Base-by-base conservation (phyloP, 257 asterid species). In the Solanum medicagineum region DNA sequence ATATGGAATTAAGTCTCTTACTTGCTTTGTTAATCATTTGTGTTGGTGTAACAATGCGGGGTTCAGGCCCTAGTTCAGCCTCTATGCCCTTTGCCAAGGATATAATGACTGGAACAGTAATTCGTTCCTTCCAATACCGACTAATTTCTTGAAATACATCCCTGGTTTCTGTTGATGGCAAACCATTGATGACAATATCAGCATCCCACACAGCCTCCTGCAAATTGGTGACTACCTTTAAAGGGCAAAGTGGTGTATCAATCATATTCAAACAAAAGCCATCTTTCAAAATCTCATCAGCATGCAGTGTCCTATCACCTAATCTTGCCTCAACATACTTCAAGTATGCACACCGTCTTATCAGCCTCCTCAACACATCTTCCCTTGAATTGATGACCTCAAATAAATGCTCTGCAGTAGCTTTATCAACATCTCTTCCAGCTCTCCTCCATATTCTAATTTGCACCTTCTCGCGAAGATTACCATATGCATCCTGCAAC, bases 201-300 rank as follows among this genome's bases (percentile, higher is more conserved):
- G 97, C 98, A 85, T 95, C 98, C 98, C 98, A 95, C 86, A 94
- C 95, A 19, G 98, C 98, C 88, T 95, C 98, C 88, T 95, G 98
- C 92, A 95, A 91, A 88, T 95, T 95, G 4, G 97, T 95, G 86
- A 95, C 98, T 24, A 95, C 98, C 88, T 95, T 95, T 90, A 94
- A 86, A 1, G 98, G 98, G 74, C 98, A 95, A 82, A 95, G 94
- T 2, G 98, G 98, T 0, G 98, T 94, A 44, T 95, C 98, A 13
- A 95, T 92, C 98, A 95, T 95, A 88, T 95, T 95, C 86, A 92
- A 87, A 84, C 98, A 95, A 79, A 95, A 95, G 5, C 98, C 98
- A 51, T 95, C 98, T 86, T 94, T 94, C 85, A 94, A 80, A 85
- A 95, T 95, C 91, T 95, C 98, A 45, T 95, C 98, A 0, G 98